Evolutionary conservation across 768 basidiomycete species (phyloP).

Genomic region (Boletus pseudo-olivaceus): DNA sequence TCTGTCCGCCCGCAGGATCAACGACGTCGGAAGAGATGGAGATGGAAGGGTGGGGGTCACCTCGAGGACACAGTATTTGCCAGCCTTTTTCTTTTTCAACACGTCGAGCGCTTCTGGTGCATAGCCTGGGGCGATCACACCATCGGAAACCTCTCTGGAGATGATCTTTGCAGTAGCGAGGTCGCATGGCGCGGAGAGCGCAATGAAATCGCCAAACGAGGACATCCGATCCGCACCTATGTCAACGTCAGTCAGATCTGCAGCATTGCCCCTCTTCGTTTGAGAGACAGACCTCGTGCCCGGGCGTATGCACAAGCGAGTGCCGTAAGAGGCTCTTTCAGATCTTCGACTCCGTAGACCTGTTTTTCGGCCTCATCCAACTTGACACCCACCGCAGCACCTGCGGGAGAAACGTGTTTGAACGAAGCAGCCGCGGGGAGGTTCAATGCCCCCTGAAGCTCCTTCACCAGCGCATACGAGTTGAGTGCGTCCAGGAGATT

Average conservation of each 20-base stretch:
- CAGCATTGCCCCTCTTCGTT: background rate
- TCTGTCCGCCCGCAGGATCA: constrained; percentile 45
- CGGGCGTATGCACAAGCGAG: constrained; percentile 93
- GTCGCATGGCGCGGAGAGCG: constrained; percentile 89
- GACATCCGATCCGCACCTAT: constrained; percentile 98
- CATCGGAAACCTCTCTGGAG: constrained; percentile 98
- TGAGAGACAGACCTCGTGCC: constrained; percentile 66
- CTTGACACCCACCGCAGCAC: constrained; percentile 87
- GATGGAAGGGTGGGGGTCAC: constrained; percentile 36
- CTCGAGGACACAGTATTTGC: constrained; percentile 97
- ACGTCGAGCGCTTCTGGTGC: constrained; percentile 83
- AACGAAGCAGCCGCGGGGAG: constrained; percentile 98
- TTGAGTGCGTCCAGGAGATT: constrained; percentile 97
- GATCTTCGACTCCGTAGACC: constrained; percentile 94
- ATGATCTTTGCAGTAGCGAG: constrained; percentile 94
- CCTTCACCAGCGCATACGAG: constrained; percentile 93
- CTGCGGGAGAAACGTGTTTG: constrained; percentile 99
- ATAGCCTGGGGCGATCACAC: constrained; percentile 96
- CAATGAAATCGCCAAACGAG: constrained; percentile 98
- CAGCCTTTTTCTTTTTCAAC: constrained; percentile 92
- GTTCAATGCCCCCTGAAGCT: constrained; percentile 80
- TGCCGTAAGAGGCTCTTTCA: constrained; percentile 85
- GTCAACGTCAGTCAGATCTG: constrained; percentile 7
- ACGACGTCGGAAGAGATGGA: background rate
- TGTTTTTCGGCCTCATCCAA: constrained; percentile 83